phyloP scores from a whole-genome alignment of 148 eudicot genomes.

The Pharnaceum exiguum region DNA sequence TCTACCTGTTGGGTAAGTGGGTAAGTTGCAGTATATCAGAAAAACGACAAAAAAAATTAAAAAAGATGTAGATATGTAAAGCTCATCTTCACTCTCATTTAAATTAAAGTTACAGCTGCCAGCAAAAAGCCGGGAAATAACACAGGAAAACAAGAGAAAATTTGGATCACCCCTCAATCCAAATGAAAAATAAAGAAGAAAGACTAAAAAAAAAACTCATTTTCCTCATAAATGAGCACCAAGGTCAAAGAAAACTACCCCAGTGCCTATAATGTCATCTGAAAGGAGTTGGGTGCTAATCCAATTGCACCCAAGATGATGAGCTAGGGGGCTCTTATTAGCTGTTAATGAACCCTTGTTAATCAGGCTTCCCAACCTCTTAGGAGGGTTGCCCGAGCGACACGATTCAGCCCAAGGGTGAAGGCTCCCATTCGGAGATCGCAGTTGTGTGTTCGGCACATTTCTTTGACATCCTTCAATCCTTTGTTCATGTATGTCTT shows the following conservation, averaged over 20 bases:
- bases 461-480: constrained; percentile 68
- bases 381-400: constrained; percentile 90
- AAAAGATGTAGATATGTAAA: neutral
- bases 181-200: neutral
- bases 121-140: constrained; percentile 14
- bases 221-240: neutral
- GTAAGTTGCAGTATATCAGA: no score
- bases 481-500: constrained; percentile 78
- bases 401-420: constrained; percentile 88
- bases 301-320: neutral
- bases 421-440: constrained; percentile 99
- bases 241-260: neutral
- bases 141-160: neutral
- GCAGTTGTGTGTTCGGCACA: constrained; percentile 86
- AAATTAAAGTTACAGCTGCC: constrained; percentile 14
- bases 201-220: neutral
- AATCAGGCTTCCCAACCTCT: constrained; percentile 91
- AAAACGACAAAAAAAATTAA: no score
- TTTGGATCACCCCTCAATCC: neutral
- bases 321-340: neutral
- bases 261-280: neutral
- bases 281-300: neutral
- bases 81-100: neutral
- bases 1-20: no score
- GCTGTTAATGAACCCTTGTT: neutral